Evolutionary conservation across 805 yeast species (phyloP).

Genomic region (Kluyveromyces siamensis): DNA sequence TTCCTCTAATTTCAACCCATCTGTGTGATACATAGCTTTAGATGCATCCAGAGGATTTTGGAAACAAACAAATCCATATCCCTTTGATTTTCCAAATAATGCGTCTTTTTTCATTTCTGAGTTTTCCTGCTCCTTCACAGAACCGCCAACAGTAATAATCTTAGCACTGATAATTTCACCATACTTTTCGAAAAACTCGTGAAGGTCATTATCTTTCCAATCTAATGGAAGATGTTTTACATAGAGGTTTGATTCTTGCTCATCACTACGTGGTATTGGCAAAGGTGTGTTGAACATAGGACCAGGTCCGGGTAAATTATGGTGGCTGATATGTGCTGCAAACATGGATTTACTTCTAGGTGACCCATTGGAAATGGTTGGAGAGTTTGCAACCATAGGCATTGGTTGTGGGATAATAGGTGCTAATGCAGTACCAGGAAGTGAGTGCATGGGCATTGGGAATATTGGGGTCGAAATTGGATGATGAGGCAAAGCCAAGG

Average conservation of each 20-base stretch:
- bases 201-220: slow-evolving; percentile 47
- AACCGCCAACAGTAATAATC: slow-evolving; percentile 39
- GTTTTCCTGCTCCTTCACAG: slow-evolving; percentile 9
- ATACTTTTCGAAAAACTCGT: slow-evolving; percentile 34
- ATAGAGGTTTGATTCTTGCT: slow-evolving; percentile 66
- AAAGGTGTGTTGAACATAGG: slow-evolving; percentile 5
- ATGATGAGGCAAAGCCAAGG: not conserved
- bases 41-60: slow-evolving; percentile 58
- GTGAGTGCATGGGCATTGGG: not conserved
- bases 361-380: not conserved
- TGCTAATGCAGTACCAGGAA: not conserved
- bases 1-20: slow-evolving; percentile 31
- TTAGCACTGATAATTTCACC: slow-evolving; percentile 49
- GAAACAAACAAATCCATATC: slow-evolving; percentile 77
- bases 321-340: not conserved
- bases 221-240: slow-evolving; percentile 52
- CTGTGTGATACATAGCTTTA: slow-evolving; percentile 52
- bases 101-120: slow-evolving; percentile 6
- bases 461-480: not conserved
- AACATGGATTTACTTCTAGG: slow-evolving; percentile 1
- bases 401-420: not conserved
- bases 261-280: slow-evolving; percentile 33
- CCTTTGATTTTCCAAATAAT: slow-evolving; percentile 41
- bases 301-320: not conserved
- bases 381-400: not conserved